Conservation (phyloP, 1,284 basidiomycete genomes). For the Ganoderma leucocontextum region DNA sequence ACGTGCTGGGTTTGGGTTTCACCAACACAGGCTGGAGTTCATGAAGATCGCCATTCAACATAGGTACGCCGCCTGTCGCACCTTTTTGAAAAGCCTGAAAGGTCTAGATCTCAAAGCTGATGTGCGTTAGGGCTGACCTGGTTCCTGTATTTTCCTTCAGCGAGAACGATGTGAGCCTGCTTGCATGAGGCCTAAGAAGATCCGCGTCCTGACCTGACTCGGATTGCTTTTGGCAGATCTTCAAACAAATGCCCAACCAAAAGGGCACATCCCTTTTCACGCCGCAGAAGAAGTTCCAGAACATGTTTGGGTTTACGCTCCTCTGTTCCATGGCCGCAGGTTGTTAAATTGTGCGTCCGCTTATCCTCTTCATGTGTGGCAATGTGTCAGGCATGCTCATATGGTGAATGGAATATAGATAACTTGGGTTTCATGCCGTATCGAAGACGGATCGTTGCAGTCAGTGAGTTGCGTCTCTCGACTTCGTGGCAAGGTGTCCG, state of each 20-base stretch:
- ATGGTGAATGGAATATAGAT: constrained; percentile 56
- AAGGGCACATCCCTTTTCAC: constrained; percentile 93
- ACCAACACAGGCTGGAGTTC: constrained; percentile 77
- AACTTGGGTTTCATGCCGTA: constrained; percentile 94
- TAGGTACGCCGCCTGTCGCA: constrained; percentile 61
- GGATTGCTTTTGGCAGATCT: constrained; percentile 16
- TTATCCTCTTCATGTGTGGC: background rate
- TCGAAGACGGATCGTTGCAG: constrained; percentile 92
- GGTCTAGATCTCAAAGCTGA: background rate
- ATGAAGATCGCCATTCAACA: constrained; percentile 96
- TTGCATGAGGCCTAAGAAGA: background rate
- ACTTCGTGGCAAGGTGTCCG: background rate
- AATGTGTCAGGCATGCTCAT: background rate
- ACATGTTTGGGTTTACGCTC: constrained; percentile 95
- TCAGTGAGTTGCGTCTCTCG: constrained; percentile 68
- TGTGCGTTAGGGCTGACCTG: constrained; percentile 75
- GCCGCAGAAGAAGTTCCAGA: constrained; percentile 91
- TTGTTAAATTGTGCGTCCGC: constrained; percentile 83
- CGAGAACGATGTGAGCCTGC: constrained; percentile 87
- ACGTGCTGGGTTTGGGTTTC: constrained; percentile 11
- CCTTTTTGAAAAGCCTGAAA: background rate
- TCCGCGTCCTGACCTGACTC: background rate
- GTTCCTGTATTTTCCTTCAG: constrained; percentile 98
- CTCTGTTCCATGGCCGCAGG: constrained; percentile 91
- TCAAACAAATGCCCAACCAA: too few relatives aligned